Conservation (phyloP, 2,329 filamentous ascomycete species). For the Scleromitrula shiraiana region DNA sequence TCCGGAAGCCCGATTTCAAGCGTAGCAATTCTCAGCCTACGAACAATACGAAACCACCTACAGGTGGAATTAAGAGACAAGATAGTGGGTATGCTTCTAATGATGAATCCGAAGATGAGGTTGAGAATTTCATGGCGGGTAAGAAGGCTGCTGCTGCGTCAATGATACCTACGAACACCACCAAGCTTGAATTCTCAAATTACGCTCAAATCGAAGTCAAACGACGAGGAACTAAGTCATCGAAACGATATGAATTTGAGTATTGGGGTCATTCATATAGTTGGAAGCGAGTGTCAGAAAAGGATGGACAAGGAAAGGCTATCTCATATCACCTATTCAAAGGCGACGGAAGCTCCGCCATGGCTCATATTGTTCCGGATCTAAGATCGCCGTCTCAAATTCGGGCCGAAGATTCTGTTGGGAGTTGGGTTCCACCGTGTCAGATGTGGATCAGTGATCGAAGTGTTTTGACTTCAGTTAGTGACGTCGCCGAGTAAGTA, state of each 20-base stretch:
- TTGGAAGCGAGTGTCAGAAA: conserved; percentile 70
- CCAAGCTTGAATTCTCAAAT: conserved; percentile 93
- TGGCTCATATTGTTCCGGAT: conserved; percentile 83
- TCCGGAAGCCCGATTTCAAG: conserved; percentile 42
- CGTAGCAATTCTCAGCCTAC: conserved; percentile 21
- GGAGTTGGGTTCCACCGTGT: conserved; percentile 85
- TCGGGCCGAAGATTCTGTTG: conserved; percentile 63
- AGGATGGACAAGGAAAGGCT: conserved; percentile 53
- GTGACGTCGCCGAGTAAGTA: conserved; percentile 82
- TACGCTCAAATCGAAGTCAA: conserved; percentile 86
- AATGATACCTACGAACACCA: conserved; percentile 57
- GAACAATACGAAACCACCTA: conserved; percentile 8
- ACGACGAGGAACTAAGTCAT: conserved; percentile 55
- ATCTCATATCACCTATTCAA: conserved; percentile 76
- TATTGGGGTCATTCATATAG: conserved; percentile 85
- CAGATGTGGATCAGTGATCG: conserved; percentile 84
- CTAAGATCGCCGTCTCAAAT: conserved; percentile 63
- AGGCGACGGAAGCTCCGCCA: conserved; percentile 49
- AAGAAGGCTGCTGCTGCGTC: conserved; percentile 20
- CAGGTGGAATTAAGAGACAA: conserved; percentile 17
- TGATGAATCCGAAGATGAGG: conserved; percentile 29
- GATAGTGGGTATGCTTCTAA: conserved; percentile 52
- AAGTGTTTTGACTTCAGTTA: conserved; percentile 54
- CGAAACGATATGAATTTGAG: conserved; percentile 80
- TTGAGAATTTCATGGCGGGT: conserved; percentile 23